Evolutionary conservation across 257 asterid species (phyloP).

Genomic region (Ocimum tenuiflorum): DNA sequence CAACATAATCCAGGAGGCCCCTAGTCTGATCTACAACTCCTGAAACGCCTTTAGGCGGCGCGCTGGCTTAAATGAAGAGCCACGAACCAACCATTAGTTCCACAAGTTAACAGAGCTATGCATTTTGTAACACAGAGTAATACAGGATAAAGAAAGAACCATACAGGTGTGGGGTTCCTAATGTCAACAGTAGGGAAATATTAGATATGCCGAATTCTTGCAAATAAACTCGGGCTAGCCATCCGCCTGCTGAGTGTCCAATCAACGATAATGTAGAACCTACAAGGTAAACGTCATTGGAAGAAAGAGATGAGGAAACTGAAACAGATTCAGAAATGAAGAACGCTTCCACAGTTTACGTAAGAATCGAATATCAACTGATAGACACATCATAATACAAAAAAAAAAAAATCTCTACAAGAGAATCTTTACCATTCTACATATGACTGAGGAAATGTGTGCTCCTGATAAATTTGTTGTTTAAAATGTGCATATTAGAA

Average conservation of each 20-base stretch:
- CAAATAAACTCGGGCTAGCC: slow-evolving; percentile 89
- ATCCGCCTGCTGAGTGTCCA: slow-evolving; percentile 98
- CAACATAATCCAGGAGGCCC: slow-evolving; percentile 84
- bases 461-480: no score
- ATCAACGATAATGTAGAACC: slow-evolving; percentile 68
- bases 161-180: slow-evolving; percentile 95
- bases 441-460: no score
- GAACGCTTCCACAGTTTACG: slow-evolving; percentile 15
- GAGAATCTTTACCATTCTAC: neutral
- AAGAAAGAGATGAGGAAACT: no score
- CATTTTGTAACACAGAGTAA: neutral
- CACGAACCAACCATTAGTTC: neutral
- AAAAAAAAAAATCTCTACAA: neutral
- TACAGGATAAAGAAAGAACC: neutral
- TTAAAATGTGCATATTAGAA: no score
- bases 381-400: neutral
- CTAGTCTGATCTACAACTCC: slow-evolving; percentile 94
- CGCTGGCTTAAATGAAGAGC: slow-evolving; percentile 32
- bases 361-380: neutral
- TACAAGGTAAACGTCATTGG: no score
- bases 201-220: slow-evolving; percentile 65
- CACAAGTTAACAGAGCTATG: slow-evolving; percentile 1
- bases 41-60: slow-evolving; percentile 81
- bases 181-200: slow-evolving; percentile 63
- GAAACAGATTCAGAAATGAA: no score